Base-by-base conservation (phyloP, 1,284 basidiomycete species). In the Melampsora larici-populina region DNA sequence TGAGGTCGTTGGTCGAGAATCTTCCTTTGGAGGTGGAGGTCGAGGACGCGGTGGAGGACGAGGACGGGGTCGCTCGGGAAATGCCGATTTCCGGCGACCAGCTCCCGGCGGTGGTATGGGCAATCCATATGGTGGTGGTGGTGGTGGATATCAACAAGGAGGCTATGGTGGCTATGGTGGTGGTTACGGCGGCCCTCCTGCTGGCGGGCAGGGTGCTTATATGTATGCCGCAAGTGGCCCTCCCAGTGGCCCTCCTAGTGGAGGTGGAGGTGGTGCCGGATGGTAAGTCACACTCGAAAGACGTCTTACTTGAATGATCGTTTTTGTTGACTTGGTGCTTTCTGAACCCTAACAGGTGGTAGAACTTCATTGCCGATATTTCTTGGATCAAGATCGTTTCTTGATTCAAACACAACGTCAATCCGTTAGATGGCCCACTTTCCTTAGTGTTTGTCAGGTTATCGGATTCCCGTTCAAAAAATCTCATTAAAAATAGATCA, bases 11-110 rank as follows among this genome's bases (percentile, higher is more conserved):
- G 70, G 51, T 31, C 75, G 79, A 58, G 79, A 78, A 40, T 40
- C 68, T 24, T 70, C 79, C 11, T 73, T 78, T 58, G 79, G 78
- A 17, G 78, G 79, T 64, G 75, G 78, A 21, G 51, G 72, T 43
- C 48, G 79, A 15, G 67, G 76, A 31, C 48, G 88, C 66, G 81
- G 81, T 40, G 87, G 89, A 66, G 83, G 85, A 62, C 87, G 89
- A 55, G 86, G 89, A 49, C 83, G 87, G 76, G 85, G 88, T 70
- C 85, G 89, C 80, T 87, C 90, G 49, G 87, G 91, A 29, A 86
- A 90, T 40, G 85, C 87, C 71, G 85, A 86, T 70, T 81, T 85
- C 74, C 84, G 86, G 48, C 85, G 87, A 72, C 21, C 55, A 24
- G 55, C 55, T n/a, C 55, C 55, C 8, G 86, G 87, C 58, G 80